Evolutionary conservation across 2,329 filamentous ascomycete species (phyloP), one percentile per base, ranked within the genome.

Genomic region (Aspergillus aculeatinus): DNA sequence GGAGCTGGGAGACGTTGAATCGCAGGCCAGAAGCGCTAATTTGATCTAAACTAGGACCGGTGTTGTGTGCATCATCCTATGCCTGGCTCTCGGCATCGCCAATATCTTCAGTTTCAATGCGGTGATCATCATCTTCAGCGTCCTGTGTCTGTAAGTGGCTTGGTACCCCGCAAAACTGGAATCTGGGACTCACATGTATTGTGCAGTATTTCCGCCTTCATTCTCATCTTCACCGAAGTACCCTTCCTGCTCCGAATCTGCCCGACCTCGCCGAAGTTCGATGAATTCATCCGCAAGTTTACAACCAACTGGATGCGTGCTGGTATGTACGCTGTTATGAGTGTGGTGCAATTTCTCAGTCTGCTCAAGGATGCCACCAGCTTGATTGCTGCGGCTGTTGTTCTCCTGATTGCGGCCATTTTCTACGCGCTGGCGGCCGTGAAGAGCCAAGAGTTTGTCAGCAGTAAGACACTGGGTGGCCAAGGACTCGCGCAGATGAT

Each of bases 221-320:
- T 93, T 68, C 89, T 95, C 72, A 81, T 95, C 72, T 95, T 95
- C 79, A 84, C 94, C 73, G 91, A 99, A 77, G 89, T 99, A 19
- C 95, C 95, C 29, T 88, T 98, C 61, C 90, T 99, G 60, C 88
- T 99, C 63, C 91, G 95, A 79, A 97, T 99, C 81, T 99, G 95
- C 82, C 95, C 95, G 60, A 99, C 95, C 5, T 98, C 94, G 14
- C 79, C 88, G 65, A 87, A 85, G 66, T 99, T 99, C 80, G 95
- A 99, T 77, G 82, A 80, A 67, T 89, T 92, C 75, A 94, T 99
- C 77, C 92, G 94, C 78, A 89, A 86, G 72, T 91, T 99, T 82
- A 92, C 92, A 65, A 96, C 93, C 61, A 98, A 97, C 82, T 98
- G 93, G 82, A 96, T 95, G 88, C 92, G 95, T 78, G 94, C 94